Percentiles rank a stretch among this genome's conserved stretches.
phyloP scores from a whole-genome alignment of 345 rosid genomes.

The Gossypium turneri region DNA sequence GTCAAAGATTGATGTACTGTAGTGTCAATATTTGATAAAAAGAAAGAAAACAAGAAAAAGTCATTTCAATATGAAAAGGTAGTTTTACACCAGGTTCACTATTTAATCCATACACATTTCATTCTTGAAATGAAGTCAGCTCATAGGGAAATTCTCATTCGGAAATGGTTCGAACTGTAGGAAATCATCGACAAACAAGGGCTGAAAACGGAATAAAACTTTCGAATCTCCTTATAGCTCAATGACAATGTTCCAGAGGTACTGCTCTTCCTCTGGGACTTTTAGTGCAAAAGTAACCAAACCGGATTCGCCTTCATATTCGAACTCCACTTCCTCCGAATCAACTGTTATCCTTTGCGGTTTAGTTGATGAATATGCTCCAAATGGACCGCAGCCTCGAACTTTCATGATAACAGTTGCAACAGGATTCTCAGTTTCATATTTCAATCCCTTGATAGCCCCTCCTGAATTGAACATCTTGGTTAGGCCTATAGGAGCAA shows the following conservation, averaged over 20 bases:
- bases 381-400: constrained; percentile 18
- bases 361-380: constrained; percentile 10
- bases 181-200: neutral
- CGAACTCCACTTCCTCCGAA: constrained; percentile 32
- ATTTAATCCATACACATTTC: neutral
- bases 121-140: neutral
- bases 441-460: constrained; percentile 27
- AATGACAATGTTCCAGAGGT: constrained; percentile 45
- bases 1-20: neutral
- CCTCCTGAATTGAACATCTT: constrained; percentile 67
- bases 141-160: neutral
- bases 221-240: constrained; percentile 16
- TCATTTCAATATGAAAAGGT: neutral
- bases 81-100: neutral
- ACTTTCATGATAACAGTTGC: constrained; percentile 32
- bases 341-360: constrained; percentile 37
- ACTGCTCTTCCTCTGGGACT: constrained; percentile 43
- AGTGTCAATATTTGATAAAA: too few relatives aligned
- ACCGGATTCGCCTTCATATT: constrained; percentile 31
- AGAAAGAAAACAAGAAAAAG: too few relatives aligned
- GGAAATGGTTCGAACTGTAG: too few relatives aligned
- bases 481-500: constrained; percentile 32
- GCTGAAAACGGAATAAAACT: neutral
- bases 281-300: constrained; percentile 36
- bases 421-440: constrained; percentile 21